Percentiles rank a stretch among this genome's conserved stretches.
Conservation (phyloP, 495 filamentous ascomycete species). For the Staphylotrichum longicolle region DNA sequence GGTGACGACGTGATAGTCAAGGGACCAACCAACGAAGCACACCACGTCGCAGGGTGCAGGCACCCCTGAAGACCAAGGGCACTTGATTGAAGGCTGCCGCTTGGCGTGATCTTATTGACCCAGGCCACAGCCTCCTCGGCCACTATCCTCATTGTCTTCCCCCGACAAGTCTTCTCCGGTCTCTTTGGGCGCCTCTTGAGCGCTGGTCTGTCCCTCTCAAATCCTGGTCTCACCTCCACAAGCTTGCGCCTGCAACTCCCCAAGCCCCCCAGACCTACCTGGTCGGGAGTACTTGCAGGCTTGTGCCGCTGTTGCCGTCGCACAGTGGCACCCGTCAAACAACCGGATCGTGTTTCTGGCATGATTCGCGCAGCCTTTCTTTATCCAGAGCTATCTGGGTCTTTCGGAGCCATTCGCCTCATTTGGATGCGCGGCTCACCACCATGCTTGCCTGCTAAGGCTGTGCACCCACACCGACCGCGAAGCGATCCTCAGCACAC, state of each 20-base stretch:
- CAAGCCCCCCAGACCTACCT: not conserved
- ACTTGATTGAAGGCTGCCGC: too few species aligned
- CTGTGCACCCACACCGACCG: slow-evolving; percentile 17
- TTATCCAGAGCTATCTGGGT: not conserved
- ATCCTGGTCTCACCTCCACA: slow-evolving; percentile 7
- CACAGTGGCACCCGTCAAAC: slow-evolving; percentile 10
- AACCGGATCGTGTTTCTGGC: not conserved
- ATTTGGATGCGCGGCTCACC: slow-evolving; percentile 2
- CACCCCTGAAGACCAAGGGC: too few species aligned
- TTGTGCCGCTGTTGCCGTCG: not conserved
- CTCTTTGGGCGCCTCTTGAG: too few species aligned
- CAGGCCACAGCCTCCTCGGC: too few species aligned
- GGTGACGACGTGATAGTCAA: too few species aligned
- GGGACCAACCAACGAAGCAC: too few species aligned
- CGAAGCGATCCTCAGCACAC: slow-evolving; percentile 1
- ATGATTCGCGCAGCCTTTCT: slow-evolving; percentile 12
- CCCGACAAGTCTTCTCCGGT: too few species aligned
- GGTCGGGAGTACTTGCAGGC: too few species aligned
- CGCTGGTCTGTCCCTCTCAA: not conserved
- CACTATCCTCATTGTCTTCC: too few species aligned
- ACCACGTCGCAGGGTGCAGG: too few species aligned
- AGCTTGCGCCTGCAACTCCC: slow-evolving; percentile 5
- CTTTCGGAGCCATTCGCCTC: slow-evolving; percentile 2
- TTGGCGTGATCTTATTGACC: too few species aligned
- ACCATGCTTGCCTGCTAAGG: not conserved